Evolutionary conservation across 192 early-diverging fungal species (phyloP), one percentile per base, ranked within the genome.

Genomic region (Entophlyctis helioformis): DNA sequence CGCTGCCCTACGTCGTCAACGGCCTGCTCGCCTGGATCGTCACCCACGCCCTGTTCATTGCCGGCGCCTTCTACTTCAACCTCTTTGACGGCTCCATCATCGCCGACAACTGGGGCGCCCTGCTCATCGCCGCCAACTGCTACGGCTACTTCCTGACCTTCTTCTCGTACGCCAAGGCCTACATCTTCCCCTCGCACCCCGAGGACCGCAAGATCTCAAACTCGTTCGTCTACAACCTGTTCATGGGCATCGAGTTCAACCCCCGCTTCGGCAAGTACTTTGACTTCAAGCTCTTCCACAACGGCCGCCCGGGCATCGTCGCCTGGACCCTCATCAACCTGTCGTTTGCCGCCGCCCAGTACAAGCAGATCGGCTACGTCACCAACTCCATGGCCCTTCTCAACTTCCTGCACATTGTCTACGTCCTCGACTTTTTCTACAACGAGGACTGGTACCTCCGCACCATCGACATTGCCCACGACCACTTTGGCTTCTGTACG

Each of bases 361-460:
- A 80, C 56, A 49, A 77, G 32, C 54, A 77, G 57, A 74, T 84
- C 39, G 84, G 84, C 12, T 71, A 70, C 50, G 70, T 87, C 39
- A 84, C 83, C 39, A 87, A 87, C 68, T 84, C 82, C 23, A 87
- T 87, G 85, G 60, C 82, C 16, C 58, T 87, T 8, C 48, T 87
- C 40, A 86, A 82, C 64, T 39, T 82, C 36, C 55, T 87, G 54
- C 85, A 87, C 49, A 63, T 66, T 15, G 62, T 77, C 37, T 87
- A 87, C 44, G 83, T 87, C 25, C 31, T 85, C 31, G 85, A 87
- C 61, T 87, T 85, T 58, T 87, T 87, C 67, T 73, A 71, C 55
- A 66, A 81, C 53, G 85, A 86, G 67, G 83, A 87, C 63, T 87
- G 85, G 85, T 87, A 87, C 64, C 66, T 87, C 35, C 54, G 85